Evolutionary conservation across 106 monocot species (phyloP), one percentile per base, ranked within the genome.

Genomic region (Allium sativum): DNA sequence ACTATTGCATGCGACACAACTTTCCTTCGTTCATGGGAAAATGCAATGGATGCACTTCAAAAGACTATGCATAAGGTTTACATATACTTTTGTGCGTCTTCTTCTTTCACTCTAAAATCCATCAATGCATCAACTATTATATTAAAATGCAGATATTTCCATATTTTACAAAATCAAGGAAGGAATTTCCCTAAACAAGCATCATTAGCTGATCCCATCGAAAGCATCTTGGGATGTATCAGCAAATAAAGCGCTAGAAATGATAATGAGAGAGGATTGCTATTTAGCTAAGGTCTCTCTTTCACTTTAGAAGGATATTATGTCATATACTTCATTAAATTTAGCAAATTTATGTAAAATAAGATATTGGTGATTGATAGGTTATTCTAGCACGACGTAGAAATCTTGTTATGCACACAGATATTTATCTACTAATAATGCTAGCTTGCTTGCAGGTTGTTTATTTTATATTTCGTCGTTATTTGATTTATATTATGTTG

Each of bases 341-440:
- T n/a, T n/a, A n/a, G n/a, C n/a, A n/a, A n/a, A n/a, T n/a, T n/a
- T n/a, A n/a, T n/a, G n/a, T n/a, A n/a, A n/a, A n/a, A n/a, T n/a
- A n/a, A n/a, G n/a, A n/a, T n/a, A n/a, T n/a, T n/a, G n/a, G n/a
- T n/a, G n/a, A n/a, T n/a, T n/a, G n/a, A n/a, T 62, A 95, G 94
- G 86, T 95, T 72, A 90, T 95, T 21, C 69, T 95, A 52, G 94
- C 90, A 56, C 67, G 94, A 42, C 84, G 90, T 63, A 95, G 77
- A 54, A 81, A 73, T 77, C 67, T 79, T 67, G 52, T 86, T 42
- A 90, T 84, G 40, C 79, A 87, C 61, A 77, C 58, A 31, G 55
- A 53, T 40, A 81, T 84, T 57, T 74, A 95, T 64, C 90, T 90
- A 53, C 21, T 90, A 65, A 71, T 45, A 66, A 67, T 95, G 53